Conservation (phyloP, 768 basidiomycete species). For the Mycena venus region DNA sequence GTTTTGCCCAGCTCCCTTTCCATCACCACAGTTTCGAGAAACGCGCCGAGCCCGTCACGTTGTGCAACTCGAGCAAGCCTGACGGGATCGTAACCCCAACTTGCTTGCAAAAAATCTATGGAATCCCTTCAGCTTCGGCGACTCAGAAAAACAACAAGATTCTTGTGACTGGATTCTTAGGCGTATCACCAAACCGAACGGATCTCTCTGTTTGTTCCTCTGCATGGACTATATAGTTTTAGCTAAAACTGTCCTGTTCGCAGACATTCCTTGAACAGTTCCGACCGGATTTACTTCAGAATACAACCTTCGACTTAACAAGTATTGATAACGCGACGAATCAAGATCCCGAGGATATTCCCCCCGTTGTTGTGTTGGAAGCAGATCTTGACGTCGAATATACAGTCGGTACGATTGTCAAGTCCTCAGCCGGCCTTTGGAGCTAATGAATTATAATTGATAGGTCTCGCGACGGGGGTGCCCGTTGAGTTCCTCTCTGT, state of each 20-base stretch:
- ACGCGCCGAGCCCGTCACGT: constrained; percentile 12
- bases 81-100: constrained; percentile 18
- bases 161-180: constrained; percentile 21
- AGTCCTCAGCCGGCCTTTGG: not conserved
- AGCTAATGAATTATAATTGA: constrained; percentile 2
- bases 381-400: constrained; percentile 20
- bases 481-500: no score
- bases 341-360: not conserved
- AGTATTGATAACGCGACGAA: constrained; percentile 8
- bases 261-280: constrained; percentile 15
- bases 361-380: not conserved
- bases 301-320: not conserved
- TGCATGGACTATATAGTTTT: not conserved
- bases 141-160: constrained; percentile 10
- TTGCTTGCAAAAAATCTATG: constrained; percentile 21
- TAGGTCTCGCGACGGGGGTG: no score
- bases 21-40: constrained; percentile 2
- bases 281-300: constrained; percentile 4
- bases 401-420: constrained; percentile 7
- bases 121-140: constrained; percentile 13
- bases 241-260: constrained; percentile 2
- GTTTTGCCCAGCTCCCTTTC: constrained; percentile 1
- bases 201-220: constrained; percentile 9
- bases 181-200: constrained; percentile 2
- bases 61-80: constrained; percentile 15